A percentile compares a stretch with the other conserved stretches of the same genome.
Evolutionary conservation across 371 early-diverging fungal species (phyloP).

Genomic region (Rhizomucor pusillus): DNA sequence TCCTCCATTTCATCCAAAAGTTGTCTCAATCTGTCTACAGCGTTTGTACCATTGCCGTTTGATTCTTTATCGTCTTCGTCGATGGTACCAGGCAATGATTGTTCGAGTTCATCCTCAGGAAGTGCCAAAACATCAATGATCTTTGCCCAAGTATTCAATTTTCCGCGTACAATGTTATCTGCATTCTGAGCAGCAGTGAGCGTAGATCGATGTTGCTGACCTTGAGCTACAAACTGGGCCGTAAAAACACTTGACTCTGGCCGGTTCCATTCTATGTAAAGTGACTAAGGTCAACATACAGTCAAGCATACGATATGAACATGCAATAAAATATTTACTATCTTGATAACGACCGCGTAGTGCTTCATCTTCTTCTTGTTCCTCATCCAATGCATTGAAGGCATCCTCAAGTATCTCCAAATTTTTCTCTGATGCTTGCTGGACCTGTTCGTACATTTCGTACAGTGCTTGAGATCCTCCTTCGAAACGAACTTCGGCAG

Average conservation of each 20-base stretch:
- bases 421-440: constrained; percentile 48
- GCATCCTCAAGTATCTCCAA: constrained; percentile 61
- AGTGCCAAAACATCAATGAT: constrained; percentile 40
- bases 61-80: constrained; percentile 4
- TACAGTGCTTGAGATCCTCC: constrained; percentile 67
- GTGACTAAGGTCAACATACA: background rate
- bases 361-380: constrained; percentile 66
- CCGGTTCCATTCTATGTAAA: constrained; percentile 52
- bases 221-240: constrained; percentile 58
- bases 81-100: constrained; percentile 22
- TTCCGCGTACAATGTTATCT: constrained; percentile 60
- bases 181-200: constrained; percentile 67
- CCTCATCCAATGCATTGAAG: constrained; percentile 70
- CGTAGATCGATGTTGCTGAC: constrained; percentile 59
- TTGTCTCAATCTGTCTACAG: constrained; percentile 16
- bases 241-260: constrained; percentile 63
- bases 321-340: constrained; percentile 16
- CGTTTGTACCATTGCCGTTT: background rate
- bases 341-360: constrained; percentile 48
- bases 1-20: constrained; percentile 33
- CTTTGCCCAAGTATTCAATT: constrained; percentile 61
- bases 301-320: background rate
- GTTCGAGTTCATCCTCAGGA: constrained; percentile 35
- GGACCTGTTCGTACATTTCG: constrained; percentile 59
- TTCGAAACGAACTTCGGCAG: constrained; percentile 70